These are phyloP conservation scores for Nakaseomyces kungkrabaensis DNA, from an alignment of 1,139 yeast species.

Conservation along the genomic window DNA sequence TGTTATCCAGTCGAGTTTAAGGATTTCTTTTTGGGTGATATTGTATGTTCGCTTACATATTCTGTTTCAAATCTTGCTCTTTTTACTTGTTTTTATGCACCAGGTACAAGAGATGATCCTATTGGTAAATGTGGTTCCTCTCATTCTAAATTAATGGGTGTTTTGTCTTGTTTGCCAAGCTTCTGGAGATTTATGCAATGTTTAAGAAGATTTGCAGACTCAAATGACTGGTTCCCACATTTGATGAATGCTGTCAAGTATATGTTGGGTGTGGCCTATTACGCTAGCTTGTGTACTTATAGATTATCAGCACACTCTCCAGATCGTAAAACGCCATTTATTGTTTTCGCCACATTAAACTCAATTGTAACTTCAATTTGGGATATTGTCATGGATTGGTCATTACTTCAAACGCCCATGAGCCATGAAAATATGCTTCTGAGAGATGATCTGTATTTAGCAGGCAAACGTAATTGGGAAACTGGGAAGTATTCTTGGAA, in stretches of 20 bases:
- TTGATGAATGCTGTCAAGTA: constrained; percentile 84
- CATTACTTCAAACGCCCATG: constrained; percentile 49
- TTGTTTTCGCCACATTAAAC: constrained; percentile 64
- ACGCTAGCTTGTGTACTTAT: constrained; percentile 68
- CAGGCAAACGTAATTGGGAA: constrained; percentile 29
- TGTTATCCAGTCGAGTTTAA: constrained; percentile 89
- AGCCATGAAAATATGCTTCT: constrained; percentile 50
- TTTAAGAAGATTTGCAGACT: constrained; percentile 79
- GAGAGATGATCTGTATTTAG: constrained; percentile 51
- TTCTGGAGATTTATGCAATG: constrained; percentile 90
- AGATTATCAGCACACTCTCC: constrained; percentile 38
- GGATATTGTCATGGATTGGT: constrained; percentile 97
- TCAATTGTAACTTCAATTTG: constrained; percentile 63
- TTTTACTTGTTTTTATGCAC: constrained; percentile 71
- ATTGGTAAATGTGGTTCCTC: constrained; percentile 62
- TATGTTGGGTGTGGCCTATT: constrained; percentile 52
- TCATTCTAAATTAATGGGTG: constrained; percentile 68
- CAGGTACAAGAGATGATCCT: constrained; percentile 25
- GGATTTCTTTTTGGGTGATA: constrained; percentile 89
- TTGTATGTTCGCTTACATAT: constrained; percentile 78
- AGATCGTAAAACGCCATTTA: constrained; percentile 47
- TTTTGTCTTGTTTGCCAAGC: constrained; percentile 73
- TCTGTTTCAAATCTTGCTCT: constrained; percentile 77
- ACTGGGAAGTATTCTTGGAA: constrained; percentile 32
- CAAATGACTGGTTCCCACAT: constrained; percentile 96